phyloP scores from a whole-genome alignment of 2,329 filamentous ascomycete genomes.

The Fonsecaea pugnacius region DNA sequence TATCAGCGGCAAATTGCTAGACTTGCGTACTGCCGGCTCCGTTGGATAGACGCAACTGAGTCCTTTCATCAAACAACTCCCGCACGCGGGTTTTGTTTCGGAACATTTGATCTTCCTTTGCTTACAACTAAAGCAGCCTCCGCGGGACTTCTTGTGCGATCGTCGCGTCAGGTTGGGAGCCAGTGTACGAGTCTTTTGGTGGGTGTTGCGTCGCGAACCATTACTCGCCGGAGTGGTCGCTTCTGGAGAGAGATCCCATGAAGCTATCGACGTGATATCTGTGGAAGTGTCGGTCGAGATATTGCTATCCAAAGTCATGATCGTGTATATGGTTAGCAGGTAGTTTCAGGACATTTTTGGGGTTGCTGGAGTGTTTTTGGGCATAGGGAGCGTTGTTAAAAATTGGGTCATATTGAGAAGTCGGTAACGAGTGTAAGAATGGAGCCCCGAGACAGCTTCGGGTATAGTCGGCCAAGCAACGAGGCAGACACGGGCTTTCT shows the following conservation, averaged over 20 bases:
- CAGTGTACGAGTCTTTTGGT: constrained; percentile 34
- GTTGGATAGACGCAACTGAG: constrained; percentile 42
- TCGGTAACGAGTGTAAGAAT: constrained; percentile 15
- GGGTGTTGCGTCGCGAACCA: constrained; percentile 8
- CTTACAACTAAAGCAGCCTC: constrained; percentile 49
- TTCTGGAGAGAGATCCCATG: constrained; percentile 28
- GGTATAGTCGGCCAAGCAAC: constrained; percentile 30
- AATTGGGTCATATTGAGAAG: constrained; percentile 8
- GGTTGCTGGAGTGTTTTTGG: constrained; percentile 11
- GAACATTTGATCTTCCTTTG: constrained; percentile 53
- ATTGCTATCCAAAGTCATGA: constrained; percentile 25
- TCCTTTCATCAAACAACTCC: constrained; percentile 45
- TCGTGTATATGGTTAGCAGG: constrained; percentile 10
- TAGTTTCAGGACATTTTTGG: constrained; percentile 14
- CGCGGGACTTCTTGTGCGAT: constrained; percentile 48
- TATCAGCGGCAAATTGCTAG: constrained; percentile 28
- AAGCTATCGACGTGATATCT: constrained; percentile 21
- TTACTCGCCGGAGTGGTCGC: constrained; percentile 10
- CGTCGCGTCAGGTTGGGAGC: constrained; percentile 37
- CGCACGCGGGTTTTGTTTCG: constrained; percentile 46
- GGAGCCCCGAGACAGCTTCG: constrained; percentile 25
- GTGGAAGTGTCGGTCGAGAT: constrained; percentile 18
- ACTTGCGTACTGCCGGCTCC: constrained; percentile 24
- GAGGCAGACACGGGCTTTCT: constrained; percentile 28
- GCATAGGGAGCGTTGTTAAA: constrained; percentile 8